Conservation (phyloP, 2,329 filamentous ascomycete species). For the Tolypocladium album region DNA sequence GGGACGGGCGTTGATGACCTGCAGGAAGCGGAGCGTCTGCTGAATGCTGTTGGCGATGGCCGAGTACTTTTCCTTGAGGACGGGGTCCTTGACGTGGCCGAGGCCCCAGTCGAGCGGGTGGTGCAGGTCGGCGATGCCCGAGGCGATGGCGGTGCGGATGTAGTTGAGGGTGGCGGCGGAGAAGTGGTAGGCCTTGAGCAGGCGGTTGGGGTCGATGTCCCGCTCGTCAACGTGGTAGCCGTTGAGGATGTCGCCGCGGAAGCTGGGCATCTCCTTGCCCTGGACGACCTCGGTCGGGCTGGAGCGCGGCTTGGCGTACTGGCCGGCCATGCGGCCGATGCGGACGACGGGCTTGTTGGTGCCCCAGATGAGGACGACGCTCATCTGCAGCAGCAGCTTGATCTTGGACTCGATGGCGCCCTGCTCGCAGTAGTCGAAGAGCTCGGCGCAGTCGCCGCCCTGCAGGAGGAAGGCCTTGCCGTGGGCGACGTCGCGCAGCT, state of each 20-base stretch:
- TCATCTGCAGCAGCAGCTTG: conserved; percentile 95
- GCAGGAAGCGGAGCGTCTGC: conserved; percentile 88
- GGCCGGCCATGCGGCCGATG: conserved; percentile 91
- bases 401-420: conserved; percentile 90
- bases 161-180: conserved; percentile 93
- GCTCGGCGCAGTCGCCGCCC: conserved; percentile 92
- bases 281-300: conserved; percentile 76
- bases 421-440: conserved; percentile 93
- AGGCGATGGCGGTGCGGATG: conserved; percentile 70
- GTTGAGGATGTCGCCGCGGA: conserved; percentile 92
- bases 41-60: conserved; percentile 76
- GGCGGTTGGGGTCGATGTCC: conserved; percentile 67
- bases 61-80: conserved; percentile 77
- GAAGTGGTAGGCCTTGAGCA: conserved; percentile 89
- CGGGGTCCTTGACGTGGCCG: conserved; percentile 77
- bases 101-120: conserved; percentile 90
- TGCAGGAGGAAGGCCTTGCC: conserved; percentile 92
- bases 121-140: conserved; percentile 88
- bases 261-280: conserved; percentile 74
- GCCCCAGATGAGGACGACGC: conserved; percentile 87
- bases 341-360: conserved; percentile 72
- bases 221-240: conserved; percentile 70
- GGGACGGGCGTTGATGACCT: conserved; percentile 78
- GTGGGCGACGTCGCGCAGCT: conserved; percentile 73
- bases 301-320: conserved; percentile 92